Percentiles rank a stretch among this genome's conserved stretches.
Evolutionary conservation across 2,329 filamentous ascomycete genomes (phyloP).

Genomic region (Trichoderma breve): DNA sequence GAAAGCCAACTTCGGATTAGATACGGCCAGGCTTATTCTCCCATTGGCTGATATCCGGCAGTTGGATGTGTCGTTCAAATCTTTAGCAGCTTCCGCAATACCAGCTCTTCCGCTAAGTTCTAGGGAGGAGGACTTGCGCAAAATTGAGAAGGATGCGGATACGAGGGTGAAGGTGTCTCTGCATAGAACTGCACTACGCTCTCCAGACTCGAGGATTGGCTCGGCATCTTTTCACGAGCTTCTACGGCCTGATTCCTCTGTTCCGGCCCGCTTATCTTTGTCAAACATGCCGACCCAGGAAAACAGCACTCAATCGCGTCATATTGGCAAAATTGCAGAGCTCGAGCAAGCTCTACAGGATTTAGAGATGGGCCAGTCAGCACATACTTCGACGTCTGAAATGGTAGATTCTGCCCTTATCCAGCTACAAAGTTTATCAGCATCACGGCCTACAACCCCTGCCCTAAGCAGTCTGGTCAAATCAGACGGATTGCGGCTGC

Average conservation of each 20-base stretch:
- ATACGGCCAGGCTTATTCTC: background rate
- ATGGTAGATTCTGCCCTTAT: slow-evolving; percentile 20
- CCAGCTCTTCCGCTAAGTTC: background rate
- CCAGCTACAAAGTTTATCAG: slow-evolving; percentile 24
- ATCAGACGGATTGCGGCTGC: slow-evolving; percentile 27
- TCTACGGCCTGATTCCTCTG: background rate
- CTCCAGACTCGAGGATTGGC: background rate
- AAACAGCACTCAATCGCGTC: background rate
- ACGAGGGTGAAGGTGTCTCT: background rate
- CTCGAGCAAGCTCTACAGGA: slow-evolving; percentile 20
- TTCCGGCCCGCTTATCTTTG: background rate
- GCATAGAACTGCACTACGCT: background rate
- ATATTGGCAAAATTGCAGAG: slow-evolving; percentile 14
- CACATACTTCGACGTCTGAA: background rate
- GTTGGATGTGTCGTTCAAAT: background rate
- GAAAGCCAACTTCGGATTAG: background rate
- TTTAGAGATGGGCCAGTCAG: background rate
- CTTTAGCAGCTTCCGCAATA: background rate
- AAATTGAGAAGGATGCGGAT: too few relatives aligned
- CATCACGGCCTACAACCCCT: slow-evolving; percentile 20
- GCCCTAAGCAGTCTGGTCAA: slow-evolving; percentile 17
- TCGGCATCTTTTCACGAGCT: background rate
- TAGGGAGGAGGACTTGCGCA: background rate
- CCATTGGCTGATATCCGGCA: background rate
- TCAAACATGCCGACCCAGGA: background rate